Conservation (phyloP, 1,284 basidiomycete genomes). For the Cutaneotrichosporon dermatis region DNA sequence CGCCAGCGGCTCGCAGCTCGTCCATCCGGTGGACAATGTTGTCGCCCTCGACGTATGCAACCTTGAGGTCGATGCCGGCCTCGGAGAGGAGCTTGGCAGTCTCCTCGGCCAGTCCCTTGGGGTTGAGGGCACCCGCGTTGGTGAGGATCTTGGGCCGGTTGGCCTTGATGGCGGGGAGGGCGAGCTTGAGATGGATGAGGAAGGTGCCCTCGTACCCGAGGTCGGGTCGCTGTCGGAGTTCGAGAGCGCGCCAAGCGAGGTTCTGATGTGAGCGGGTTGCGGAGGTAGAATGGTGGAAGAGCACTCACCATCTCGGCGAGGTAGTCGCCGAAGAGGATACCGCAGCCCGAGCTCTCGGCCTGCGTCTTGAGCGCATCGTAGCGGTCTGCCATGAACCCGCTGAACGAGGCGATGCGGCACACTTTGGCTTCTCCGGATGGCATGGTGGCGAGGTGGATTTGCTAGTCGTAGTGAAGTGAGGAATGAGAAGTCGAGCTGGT, state of each 20-base stretch:
- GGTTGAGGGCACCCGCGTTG: conserved; percentile 25
- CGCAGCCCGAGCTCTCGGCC: conserved; percentile 10
- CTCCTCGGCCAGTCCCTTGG: conserved; percentile 14
- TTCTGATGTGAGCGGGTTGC: conserved; percentile 11
- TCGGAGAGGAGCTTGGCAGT: conserved; percentile 12
- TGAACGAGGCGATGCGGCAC: conserved; percentile 21
- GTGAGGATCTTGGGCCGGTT: conserved; percentile 21
- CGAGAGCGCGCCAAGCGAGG: conserved; percentile 21
- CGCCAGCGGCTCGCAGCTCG: conserved; percentile 10
- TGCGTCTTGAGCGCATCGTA: conserved; percentile 12
- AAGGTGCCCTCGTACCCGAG: conserved; percentile 24
- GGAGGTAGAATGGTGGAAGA: too few species aligned
- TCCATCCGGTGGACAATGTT: conserved; percentile 13
- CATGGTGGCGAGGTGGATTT: not conserved
- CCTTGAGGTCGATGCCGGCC: conserved; percentile 5
- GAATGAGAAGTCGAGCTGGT: too few species aligned
- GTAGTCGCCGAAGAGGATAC: conserved; percentile 22
- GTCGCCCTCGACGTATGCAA: conserved; percentile 20
- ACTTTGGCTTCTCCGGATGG: not conserved
- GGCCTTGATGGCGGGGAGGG: conserved; percentile 13
- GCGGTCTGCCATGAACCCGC: conserved; percentile 13
- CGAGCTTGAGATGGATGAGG: conserved; percentile 13
- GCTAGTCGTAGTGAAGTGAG: too few species aligned
- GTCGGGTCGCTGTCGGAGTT: conserved; percentile 13
- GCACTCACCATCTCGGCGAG: conserved; percentile 19